Conservation (phyloP, 495 filamentous ascomycete species). For the Aspergillus panamensis region DNA sequence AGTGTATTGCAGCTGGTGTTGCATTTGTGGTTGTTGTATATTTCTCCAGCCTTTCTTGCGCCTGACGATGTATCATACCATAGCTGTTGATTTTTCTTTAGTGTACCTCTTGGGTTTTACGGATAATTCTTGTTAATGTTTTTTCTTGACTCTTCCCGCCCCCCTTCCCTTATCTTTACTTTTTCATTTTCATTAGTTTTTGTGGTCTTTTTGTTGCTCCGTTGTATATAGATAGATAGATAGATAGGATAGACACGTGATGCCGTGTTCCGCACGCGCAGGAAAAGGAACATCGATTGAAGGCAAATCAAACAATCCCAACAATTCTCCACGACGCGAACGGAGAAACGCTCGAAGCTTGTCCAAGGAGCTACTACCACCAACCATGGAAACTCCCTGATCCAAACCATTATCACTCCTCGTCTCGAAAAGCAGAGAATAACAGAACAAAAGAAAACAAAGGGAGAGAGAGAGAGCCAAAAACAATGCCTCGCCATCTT, state of each 20-base stretch:
- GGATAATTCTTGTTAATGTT: background rate
- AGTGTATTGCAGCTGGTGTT: background rate
- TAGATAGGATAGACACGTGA: slow-evolving; percentile 12
- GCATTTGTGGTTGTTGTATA: slow-evolving; percentile 1
- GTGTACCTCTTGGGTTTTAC: background rate
- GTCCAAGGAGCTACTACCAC: background rate
- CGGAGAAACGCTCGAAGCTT: background rate
- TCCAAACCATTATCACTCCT: background rate
- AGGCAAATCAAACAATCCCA: background rate
- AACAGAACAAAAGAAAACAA: background rate
- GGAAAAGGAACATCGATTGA: background rate
- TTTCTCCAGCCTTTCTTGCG: background rate
- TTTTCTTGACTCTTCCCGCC: too few species aligned
- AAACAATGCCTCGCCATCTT: slow-evolving; percentile 28
- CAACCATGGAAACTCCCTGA: slow-evolving; percentile 7
- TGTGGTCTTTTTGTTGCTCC: background rate
- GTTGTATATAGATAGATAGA: background rate
- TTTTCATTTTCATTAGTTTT: background rate
- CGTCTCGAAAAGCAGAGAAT: background rate
- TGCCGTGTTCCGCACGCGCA: slow-evolving; percentile 6
- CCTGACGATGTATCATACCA: slow-evolving; percentile 9
- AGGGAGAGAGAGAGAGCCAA: background rate
- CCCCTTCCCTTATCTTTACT: background rate
- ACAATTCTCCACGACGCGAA: background rate
- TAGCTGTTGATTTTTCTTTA: background rate